Base-by-base conservation (phyloP, 192 early-diverging fungal genomes). In the Paraglomus brasilianum region DNA sequence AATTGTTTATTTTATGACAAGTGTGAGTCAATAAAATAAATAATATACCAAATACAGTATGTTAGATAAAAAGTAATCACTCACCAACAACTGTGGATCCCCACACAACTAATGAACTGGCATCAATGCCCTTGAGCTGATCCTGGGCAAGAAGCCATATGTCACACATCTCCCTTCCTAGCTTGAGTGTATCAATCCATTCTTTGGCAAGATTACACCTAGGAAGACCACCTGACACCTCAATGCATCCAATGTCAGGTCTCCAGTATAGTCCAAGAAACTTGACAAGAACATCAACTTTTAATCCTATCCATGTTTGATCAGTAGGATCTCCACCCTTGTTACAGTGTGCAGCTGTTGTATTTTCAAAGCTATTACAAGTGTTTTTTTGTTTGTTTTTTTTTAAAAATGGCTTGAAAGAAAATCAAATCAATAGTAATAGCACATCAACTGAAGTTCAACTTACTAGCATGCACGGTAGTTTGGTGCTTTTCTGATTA, bases 211-310 rank as follows among this genome's bases (percentile, higher is more conserved):
- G 49, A 4, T 21, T 40, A n/a, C 49, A 67, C 49, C 66, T 22
- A n/a, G 66, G 49, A 67, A 67, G 66, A 53, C 66, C 66, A 53
- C 66, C 66, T 15, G 66, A 52, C 15, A 67, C 41, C 10, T 67
- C 66, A 1, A 19, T 22, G 43, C 66, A 67, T 38, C 48, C 49
- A 2, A n/a, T n/a, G n/a, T n/a, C n/a, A n/a, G n/a, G n/a, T n/a
- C n/a, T n/a, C n/a, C n/a, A n/a, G n/a, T n/a, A n/a, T n/a, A n/a
- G 66, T 1, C 41, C 36, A 40, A 13, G 66, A 2, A 40, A 67
- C 15, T 67, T 41, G 52, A 67, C 36, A 4, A 67, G 11, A 55
- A 53, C 49, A 67, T 67, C 66, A n/a, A 67, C 66, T 67, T 24
- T 67, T 38, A 52, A 67, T 21, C 49, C 66, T 17, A 53, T 48